Conservation (phyloP, 2,329 filamentous ascomycete species). For the Ascochyta pisi region DNA sequence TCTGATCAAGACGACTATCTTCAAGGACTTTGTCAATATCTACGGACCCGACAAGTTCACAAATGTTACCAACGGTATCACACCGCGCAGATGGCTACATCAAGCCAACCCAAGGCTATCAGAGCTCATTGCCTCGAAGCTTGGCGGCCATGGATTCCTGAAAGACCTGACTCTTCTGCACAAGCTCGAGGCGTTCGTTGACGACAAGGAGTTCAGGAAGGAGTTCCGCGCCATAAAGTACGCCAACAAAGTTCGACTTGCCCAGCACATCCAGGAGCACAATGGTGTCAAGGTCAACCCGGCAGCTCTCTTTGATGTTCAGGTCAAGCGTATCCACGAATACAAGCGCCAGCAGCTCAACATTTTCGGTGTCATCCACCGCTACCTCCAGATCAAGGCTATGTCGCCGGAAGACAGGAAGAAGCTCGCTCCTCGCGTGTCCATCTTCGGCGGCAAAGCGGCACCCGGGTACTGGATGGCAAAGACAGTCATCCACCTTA, state of each 20-base stretch:
- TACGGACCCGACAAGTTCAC: slow-evolving; percentile 98
- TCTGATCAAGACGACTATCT: slow-evolving; percentile 98
- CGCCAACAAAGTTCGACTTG: slow-evolving; percentile 90
- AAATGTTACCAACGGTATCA: slow-evolving; percentile 98
- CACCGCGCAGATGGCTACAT: slow-evolving; percentile 93
- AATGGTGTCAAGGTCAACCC: slow-evolving; percentile 86
- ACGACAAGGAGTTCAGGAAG: slow-evolving; percentile 89
- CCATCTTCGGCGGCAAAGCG: slow-evolving; percentile 97
- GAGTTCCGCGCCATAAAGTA: slow-evolving; percentile 98
- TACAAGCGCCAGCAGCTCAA: slow-evolving; percentile 99
- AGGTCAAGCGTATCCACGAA: slow-evolving; percentile 98
- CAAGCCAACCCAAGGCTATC: slow-evolving; percentile 95
- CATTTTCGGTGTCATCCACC: slow-evolving; percentile 96
- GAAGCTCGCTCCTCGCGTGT: slow-evolving; percentile 86
- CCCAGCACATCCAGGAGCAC: slow-evolving; percentile 85
- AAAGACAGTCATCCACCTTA: slow-evolving; percentile 96
- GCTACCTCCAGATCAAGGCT: slow-evolving; percentile 87
- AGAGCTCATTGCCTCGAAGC: slow-evolving; percentile 88
- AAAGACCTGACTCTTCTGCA: slow-evolving; percentile 88
- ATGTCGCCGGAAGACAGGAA: slow-evolving; percentile 84
- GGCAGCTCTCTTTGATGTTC: slow-evolving; percentile 88
- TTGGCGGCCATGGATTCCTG: slow-evolving; percentile 82
- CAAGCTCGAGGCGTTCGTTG: slow-evolving; percentile 80
- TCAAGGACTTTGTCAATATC: slow-evolving; percentile 96
- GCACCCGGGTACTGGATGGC: slow-evolving; percentile 99